Percentiles rank a stretch among this genome's conserved stretches.
Evolutionary conservation across 2,329 filamentous ascomycete genomes (phyloP).

Genomic region (Chaetoscypha palmicola): DNA sequence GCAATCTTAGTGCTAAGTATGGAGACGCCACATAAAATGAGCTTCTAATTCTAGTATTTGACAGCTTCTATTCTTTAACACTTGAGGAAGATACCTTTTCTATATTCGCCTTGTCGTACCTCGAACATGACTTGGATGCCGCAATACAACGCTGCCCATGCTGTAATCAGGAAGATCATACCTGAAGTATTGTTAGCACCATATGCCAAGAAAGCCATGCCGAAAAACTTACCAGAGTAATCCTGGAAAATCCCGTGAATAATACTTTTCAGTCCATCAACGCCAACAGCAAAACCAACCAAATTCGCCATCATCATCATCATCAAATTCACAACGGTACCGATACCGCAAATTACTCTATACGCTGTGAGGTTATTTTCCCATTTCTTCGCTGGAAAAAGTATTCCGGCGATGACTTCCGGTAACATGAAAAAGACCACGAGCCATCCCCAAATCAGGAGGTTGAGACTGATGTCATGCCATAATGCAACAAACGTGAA

Average conservation of each 20-base stretch:
- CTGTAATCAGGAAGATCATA: conserved; percentile 61
- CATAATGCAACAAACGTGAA: conserved; percentile 97
- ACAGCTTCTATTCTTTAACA: conserved; percentile 50
- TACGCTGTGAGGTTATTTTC: conserved; percentile 63
- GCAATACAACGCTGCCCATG: conserved; percentile 71
- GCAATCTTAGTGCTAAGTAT: too few species aligned
- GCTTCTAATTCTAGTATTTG: too few species aligned
- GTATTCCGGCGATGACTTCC: conserved; percentile 62
- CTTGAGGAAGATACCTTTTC: conserved; percentile 75
- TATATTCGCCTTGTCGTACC: conserved; percentile 74
- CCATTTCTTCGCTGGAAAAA: conserved; percentile 69
- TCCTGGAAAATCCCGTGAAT: conserved; percentile 68
- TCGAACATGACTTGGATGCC: conserved; percentile 96
- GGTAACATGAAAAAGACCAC: conserved; percentile 90
- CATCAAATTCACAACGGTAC: conserved; percentile 74
- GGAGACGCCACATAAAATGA: too few species aligned
- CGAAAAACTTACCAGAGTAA: conserved; percentile 50
- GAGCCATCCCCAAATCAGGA: conserved; percentile 96
- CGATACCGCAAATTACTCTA: conserved; percentile 71
- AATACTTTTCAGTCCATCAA: conserved; percentile 78
- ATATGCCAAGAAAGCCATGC: background rate
- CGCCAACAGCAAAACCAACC: conserved; percentile 86
- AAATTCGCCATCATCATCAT: conserved; percentile 97
- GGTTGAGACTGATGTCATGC: conserved; percentile 89
- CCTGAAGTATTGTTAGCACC: conserved; percentile 41